Percentiles rank a stretch among this genome's conserved stretches.
Conservation (phyloP, 1,139 yeast genomes). For the Debaryomyces coudertii region DNA sequence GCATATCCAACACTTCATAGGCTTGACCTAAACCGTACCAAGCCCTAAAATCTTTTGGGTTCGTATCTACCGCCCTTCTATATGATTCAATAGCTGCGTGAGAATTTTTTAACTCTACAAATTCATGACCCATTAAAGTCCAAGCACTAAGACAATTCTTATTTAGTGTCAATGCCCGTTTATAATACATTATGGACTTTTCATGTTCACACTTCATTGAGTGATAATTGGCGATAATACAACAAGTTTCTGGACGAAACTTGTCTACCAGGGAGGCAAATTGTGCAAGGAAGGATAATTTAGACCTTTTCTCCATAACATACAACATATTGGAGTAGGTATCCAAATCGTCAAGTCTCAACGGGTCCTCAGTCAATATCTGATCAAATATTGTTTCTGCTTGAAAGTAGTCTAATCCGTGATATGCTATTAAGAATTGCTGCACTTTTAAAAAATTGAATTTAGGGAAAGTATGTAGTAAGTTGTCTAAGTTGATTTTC, state of each 20-base stretch:
- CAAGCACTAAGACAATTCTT: constrained; percentile 88
- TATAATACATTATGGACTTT: constrained; percentile 89
- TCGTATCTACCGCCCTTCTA: constrained; percentile 88
- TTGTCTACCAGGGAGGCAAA: constrained; percentile 81
- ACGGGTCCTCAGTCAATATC: constrained; percentile 76
- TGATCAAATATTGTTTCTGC: constrained; percentile 83
- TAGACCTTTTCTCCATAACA: constrained; percentile 88
- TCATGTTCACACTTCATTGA: constrained; percentile 93
- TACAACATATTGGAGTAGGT: constrained; percentile 90
- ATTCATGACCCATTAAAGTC: constrained; percentile 99
- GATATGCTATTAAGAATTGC: constrained; percentile 78
- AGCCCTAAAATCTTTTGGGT: constrained; percentile 88
- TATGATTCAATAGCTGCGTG: constrained; percentile 98
- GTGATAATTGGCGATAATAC: constrained; percentile 91
- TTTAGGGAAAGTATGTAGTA: constrained; percentile 62
- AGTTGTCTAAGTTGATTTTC: constrained; percentile 48
- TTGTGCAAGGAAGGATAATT: constrained; percentile 85
- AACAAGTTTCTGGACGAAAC: constrained; percentile 93
- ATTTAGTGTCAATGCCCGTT: constrained; percentile 82
- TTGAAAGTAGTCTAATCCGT: constrained; percentile 74
- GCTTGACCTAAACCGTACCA: constrained; percentile 99
- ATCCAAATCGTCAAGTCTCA: constrained; percentile 87
- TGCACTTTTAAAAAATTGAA: constrained; percentile 79
- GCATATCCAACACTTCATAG: constrained; percentile 95
- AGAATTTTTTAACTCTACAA: constrained; percentile 91